Base-by-base conservation (phyloP, 768 basidiomycete genomes). In the Phanerochaete sordida region DNA sequence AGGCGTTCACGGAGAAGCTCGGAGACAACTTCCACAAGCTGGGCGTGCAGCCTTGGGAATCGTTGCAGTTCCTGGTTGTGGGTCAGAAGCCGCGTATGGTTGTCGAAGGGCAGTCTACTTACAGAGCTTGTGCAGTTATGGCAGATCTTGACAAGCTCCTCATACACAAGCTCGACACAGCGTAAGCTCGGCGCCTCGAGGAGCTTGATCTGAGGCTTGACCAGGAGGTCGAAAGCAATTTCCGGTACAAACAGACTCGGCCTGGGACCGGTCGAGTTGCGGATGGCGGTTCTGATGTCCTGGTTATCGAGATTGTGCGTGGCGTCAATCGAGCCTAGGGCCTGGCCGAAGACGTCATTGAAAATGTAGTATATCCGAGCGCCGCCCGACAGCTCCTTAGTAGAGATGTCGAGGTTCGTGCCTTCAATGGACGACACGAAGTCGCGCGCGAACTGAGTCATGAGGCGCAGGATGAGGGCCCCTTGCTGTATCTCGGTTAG, bases 291-390 rank as follows among this genome's bases (percentile, higher is more conserved):
- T 24, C 96, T 86, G 69, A 99, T 98, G 70, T 99, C 97, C 66
- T 91, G 90, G 60, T 91, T 87, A 60, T 95, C 94, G 57, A 99
- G 80, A 70, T 95, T 95, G 50, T 86, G 81, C 15, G 94, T 93
- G 1, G 97, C 88, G 69, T 98, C 91, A 68, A 99, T 93, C 6
- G 84, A 88, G 57, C 86, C 83, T 7, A 99, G 84, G 1, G 96
- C 97, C 54, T 90, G 82, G 1, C 97, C 97, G 69, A 98, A 99
- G 56, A 98, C 85, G 68, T 98, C 97, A 71, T 98, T 94, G 83
- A 99, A 99, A 72, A 99, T 98, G 77, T 98, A 98, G 75, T 98
- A 98, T 75, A 99, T 94, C 56, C 97, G 85, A 24, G 97, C 97
- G 48, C 97, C 97, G 44, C 97, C 97, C 6, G 92, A 98, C 16